Evolutionary conservation across 805 yeast genomes (phyloP).

Genomic region (Myxozyma lipomycoides): DNA sequence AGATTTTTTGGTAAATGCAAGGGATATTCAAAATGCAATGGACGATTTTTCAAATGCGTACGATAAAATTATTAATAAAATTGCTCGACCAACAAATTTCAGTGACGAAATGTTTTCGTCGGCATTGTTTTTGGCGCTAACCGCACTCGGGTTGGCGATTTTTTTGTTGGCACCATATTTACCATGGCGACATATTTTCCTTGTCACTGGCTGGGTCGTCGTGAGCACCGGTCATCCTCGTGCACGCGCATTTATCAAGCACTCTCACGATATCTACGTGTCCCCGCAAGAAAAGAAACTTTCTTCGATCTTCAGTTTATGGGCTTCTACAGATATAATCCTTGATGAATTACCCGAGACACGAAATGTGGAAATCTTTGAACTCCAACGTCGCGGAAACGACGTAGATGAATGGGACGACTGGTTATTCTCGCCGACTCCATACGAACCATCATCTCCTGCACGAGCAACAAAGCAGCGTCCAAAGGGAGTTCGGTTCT

Average conservation of each 20-base stretch:
- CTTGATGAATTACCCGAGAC: slow-evolving; percentile 66
- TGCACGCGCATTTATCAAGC: slow-evolving; percentile 12
- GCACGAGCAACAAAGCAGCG: slow-evolving; percentile 47
- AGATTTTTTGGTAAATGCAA: slow-evolving; percentile 54
- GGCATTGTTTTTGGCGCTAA: slow-evolving; percentile 21
- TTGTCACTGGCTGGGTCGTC: slow-evolving; percentile 25
- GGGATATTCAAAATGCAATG: slow-evolving; percentile 45
- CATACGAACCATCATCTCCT: slow-evolving; percentile 52
- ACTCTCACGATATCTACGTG: slow-evolving; percentile 15
- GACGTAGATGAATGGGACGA: slow-evolving; percentile 57
- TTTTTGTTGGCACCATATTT: slow-evolving; percentile 36
- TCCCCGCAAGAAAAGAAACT: slow-evolving; percentile 35
- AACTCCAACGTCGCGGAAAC: slow-evolving; percentile 62
- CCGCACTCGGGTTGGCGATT: slow-evolving; percentile 36
- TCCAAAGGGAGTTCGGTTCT: slow-evolving; percentile 59
- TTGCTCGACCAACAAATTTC: slow-evolving; percentile 28
- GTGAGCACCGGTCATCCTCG: slow-evolving; percentile 26
- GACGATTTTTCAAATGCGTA: slow-evolving; percentile 35
- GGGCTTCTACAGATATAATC: slow-evolving; percentile 47
- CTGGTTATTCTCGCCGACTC: slow-evolving; percentile 50
- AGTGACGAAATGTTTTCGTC: slow-evolving; percentile 29
- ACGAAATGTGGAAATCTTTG: slow-evolving; percentile 69
- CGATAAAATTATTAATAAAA: slow-evolving; percentile 14
- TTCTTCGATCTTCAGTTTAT: slow-evolving; percentile 37
- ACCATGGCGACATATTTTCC: slow-evolving; percentile 27